Base-by-base conservation (phyloP, 2,329 filamentous ascomycete species). In the Emericellopsis cladophorae region DNA sequence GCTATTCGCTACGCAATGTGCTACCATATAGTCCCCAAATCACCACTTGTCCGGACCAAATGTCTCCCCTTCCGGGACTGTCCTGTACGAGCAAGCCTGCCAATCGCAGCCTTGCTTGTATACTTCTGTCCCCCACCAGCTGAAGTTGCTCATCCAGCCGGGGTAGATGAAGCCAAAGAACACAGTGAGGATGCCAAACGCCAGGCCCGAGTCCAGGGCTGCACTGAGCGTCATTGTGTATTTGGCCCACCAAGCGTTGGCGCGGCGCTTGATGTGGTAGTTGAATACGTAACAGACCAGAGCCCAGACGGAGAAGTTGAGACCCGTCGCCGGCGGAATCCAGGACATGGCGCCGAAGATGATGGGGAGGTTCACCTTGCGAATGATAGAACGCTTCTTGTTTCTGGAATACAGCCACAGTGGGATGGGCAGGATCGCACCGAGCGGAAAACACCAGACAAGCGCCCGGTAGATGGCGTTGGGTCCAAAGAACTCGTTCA, bases 141-240 rank as follows among this genome's bases (percentile, higher is more conserved):
- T 76, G 54, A 92, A 88, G 23, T 70, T 68, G 32, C 76, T 71
- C 66, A 81, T 82, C 67, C 71, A 76, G 0, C 84, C 84, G 0
- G 86, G 82, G 54, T 88, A 90, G n/a, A 92, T 72, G 48, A 93
- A 83, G 1, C 79, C 84, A 51, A 94, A 90, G 56, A 93, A 93
- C 22, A 92, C 79, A 4, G 90, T 74, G 9, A 93, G 79, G 31
- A 92, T 80, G 23, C 84, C 84, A 51, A 89, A 84, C 1, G 87
- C 86, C 16, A 93, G 65, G 1, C 86, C 85, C 1, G 82, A 88
- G 55, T 93, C 87, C 42, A 93, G 68, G 2, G 84, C 87, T 0
- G 86, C 86, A 43, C 81, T 86, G 40, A 93, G 66, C 4, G 85
- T 89, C 84, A 93, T 92, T 33, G 84, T 90, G 58, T 93, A 93